These are phyloP conservation scores for Ceriops decandra DNA, from an alignment of 345 rosid species.

Conservation along the genomic window DNA sequence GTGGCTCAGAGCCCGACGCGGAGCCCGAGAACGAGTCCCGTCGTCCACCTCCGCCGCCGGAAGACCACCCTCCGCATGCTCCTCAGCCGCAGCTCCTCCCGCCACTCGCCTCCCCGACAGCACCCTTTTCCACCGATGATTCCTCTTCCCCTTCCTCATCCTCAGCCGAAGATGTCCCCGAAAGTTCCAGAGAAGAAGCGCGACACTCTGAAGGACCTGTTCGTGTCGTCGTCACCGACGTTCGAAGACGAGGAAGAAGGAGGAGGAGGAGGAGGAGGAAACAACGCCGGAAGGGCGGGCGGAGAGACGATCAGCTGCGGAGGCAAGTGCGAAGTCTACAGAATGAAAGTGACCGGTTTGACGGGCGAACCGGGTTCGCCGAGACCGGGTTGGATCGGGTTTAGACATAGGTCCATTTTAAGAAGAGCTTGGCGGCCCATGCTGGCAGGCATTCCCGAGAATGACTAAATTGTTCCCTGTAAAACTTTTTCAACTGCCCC, in stretches of 20 bases:
- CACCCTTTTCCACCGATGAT: background rate
- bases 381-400: constrained; percentile 62
- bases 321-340: constrained; percentile 20
- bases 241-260: constrained; percentile 19
- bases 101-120: constrained; percentile 27
- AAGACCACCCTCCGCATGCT: constrained; percentile 82
- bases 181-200: constrained; percentile 31
- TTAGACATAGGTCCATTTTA: constrained; percentile 50
- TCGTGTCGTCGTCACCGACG: constrained; percentile 44
- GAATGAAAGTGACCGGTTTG: constrained; percentile 25
- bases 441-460: constrained; percentile 62
- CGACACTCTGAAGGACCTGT: constrained; percentile 56
- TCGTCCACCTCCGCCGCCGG: constrained; percentile 61
- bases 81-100: constrained; percentile 42
- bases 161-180: too few relatives aligned
- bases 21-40: constrained; percentile 74
- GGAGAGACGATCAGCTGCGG: constrained; percentile 19
- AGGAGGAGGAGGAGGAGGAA: constrained; percentile 9
- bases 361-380: constrained; percentile 34
- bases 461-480: background rate
- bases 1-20: constrained; percentile 73
- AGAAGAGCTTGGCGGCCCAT: constrained; percentile 80
- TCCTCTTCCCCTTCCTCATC: constrained; percentile 8
- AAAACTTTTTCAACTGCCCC: too few relatives aligned
- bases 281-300: background rate